Evolutionary conservation across 1,139 yeast species (phyloP).

Genomic region (Arxiozyma heterogenica): DNA sequence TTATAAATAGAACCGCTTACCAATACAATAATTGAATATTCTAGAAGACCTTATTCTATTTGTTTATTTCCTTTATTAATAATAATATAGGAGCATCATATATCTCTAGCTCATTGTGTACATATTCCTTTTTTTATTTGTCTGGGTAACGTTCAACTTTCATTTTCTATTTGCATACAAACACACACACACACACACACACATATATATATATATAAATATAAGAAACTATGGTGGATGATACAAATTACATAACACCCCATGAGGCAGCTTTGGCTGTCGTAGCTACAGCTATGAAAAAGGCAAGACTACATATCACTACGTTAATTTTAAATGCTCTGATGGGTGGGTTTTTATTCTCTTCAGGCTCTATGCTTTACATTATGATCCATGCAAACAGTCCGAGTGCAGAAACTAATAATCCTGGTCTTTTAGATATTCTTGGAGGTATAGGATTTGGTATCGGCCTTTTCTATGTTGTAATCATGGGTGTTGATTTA

Average conservation of each 20-base stretch:
- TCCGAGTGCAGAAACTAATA: constrained; percentile 34
- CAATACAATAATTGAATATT: too few relatives aligned
- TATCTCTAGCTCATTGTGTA: too few relatives aligned
- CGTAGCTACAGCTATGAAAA: constrained; percentile 77
- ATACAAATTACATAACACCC: constrained; percentile 55
- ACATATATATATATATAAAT: background rate
- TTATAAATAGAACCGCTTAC: too few relatives aligned
- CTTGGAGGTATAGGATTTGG: constrained; percentile 54
- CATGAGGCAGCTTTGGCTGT: constrained; percentile 75
- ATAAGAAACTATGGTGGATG: constrained; percentile 32
- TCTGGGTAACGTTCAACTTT: too few relatives aligned
- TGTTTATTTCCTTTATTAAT: too few relatives aligned
- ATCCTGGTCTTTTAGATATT: constrained; percentile 47
- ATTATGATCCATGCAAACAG: constrained; percentile 47
- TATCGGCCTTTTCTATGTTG: constrained; percentile 64
- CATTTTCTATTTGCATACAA: too few relatives aligned
- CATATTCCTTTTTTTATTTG: too few relatives aligned
- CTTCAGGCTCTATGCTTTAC: constrained; percentile 67
- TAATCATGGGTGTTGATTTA: constrained; percentile 62
- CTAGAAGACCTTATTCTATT: too few relatives aligned
- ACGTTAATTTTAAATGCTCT: constrained; percentile 52
- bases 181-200: too few relatives aligned
- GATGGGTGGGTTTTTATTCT: constrained; percentile 60
- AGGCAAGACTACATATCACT: constrained; percentile 54
- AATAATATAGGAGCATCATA: too few relatives aligned